A percentile compares a stretch with the other conserved stretches of the same genome.
Evolutionary conservation across 805 yeast species (phyloP).

Genomic region (Ascoidea asiatica): DNA sequence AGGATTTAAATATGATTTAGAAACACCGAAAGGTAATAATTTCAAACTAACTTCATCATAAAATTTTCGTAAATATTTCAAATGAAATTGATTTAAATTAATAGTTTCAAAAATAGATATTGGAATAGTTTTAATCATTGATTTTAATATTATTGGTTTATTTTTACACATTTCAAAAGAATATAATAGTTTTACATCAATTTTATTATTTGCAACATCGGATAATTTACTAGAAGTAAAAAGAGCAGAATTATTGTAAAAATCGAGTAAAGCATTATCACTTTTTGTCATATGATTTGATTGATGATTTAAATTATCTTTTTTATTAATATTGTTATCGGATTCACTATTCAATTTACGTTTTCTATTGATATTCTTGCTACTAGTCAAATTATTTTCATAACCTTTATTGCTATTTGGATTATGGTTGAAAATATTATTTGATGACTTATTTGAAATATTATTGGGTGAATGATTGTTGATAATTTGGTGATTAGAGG

Average conservation of each 20-base stretch:
- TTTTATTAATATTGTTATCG: not conserved
- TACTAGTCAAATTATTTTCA: no score
- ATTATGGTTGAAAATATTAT: no score
- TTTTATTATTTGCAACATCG: not conserved
- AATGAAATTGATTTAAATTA: not conserved
- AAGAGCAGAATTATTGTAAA: no score
- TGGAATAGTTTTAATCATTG: not conserved
- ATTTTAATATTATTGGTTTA: not conserved
- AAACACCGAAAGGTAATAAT: not conserved
- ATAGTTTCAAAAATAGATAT: not conserved
- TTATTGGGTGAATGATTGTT: no score
- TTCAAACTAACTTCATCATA: not conserved
- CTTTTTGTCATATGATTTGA: not conserved
- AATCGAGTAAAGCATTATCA: not conserved
- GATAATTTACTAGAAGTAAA: no score
- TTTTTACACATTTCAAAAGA: not conserved
- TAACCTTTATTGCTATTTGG: no score
- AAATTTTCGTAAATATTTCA: not conserved
- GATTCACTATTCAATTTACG: not conserved
- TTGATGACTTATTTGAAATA: no score
- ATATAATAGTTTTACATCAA: no score
- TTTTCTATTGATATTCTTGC: not conserved
- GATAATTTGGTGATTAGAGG: no score
- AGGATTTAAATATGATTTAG: not conserved
- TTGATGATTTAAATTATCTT: not conserved